phyloP scores from a whole-genome alignment of 169 alveolate genomes.

The Eimeria brunetti region DNA sequence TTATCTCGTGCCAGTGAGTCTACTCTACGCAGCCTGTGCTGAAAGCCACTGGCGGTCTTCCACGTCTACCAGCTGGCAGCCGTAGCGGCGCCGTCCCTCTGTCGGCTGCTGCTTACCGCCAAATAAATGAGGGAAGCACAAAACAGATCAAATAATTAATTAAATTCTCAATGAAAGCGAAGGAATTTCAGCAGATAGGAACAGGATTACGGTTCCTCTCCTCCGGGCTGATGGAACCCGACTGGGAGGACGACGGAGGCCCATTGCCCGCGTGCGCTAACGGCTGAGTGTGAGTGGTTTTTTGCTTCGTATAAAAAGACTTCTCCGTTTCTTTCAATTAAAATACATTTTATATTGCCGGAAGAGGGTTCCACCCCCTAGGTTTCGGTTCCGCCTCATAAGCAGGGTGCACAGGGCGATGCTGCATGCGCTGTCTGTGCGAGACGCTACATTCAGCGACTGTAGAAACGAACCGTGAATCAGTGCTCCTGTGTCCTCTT shows the following conservation, averaged over 20 bases:
- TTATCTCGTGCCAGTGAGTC: background rate
- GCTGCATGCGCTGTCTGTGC: slow-evolving; percentile 31
- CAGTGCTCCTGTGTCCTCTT: background rate
- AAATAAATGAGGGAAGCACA: background rate
- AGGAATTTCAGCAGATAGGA: background rate
- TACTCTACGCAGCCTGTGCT: background rate
- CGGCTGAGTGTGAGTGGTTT: background rate
- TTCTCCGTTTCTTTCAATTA: background rate
- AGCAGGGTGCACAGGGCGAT: slow-evolving; percentile 13
- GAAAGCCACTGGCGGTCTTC: background rate
- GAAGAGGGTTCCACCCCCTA: background rate
- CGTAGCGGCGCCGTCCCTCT: background rate
- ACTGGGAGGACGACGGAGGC: background rate
- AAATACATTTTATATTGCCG: background rate
- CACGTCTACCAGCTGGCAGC: background rate
- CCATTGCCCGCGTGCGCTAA: background rate
- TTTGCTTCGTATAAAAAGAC: background rate
- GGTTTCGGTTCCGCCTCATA: background rate
- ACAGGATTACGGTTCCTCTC: background rate
- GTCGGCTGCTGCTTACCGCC: background rate
- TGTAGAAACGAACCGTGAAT: background rate
- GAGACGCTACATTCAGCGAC: slow-evolving; percentile 8
- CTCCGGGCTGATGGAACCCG: slow-evolving; percentile 1
- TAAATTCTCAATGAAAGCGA: background rate
- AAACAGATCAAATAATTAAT: background rate